A percentile compares a stretch with the other conserved stretches of the same genome.
Evolutionary conservation across 257 asterid species (phyloP).

Genomic region (Asclepias syriaca): DNA sequence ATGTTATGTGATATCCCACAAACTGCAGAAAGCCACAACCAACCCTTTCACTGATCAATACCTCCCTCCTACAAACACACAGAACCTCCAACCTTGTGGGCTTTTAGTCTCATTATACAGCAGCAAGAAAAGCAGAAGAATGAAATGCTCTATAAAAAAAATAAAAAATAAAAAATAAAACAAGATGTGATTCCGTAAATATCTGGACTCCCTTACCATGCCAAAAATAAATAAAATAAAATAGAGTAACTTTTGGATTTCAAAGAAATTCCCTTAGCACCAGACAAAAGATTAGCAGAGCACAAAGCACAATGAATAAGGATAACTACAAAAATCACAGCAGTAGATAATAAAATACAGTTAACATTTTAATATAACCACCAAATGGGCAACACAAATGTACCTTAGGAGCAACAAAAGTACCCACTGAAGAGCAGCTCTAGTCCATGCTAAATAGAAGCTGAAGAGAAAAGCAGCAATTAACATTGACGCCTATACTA

Average conservation of each 20-base stretch:
- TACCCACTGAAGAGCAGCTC: background rate
- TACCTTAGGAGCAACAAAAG: constrained; percentile 6
- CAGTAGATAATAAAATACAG: background rate
- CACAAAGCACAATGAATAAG: background rate
- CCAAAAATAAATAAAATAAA: no score
- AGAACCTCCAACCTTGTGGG: background rate
- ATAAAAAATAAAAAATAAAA: no score
- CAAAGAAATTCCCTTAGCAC: background rate
- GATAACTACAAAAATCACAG: background rate
- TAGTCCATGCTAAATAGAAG: constrained; percentile 1
- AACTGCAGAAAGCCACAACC: background rate
- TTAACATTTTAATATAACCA: background rate
- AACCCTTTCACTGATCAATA: background rate
- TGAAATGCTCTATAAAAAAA: background rate
- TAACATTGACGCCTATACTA: background rate
- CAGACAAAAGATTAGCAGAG: background rate
- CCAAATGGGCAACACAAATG: background rate
- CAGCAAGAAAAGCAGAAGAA: background rate
- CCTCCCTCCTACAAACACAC: no score
- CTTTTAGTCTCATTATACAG: background rate
- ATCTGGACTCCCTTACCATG: no score
- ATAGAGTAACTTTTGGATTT: background rate
- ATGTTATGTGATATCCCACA: background rate
- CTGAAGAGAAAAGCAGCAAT: constrained; percentile 1
- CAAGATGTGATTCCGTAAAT: background rate